A percentile compares a stretch with the other conserved stretches of the same genome.
phyloP scores from a whole-genome alignment of 1,139 yeast species.

The Protomyces macrosporus region DNA sequence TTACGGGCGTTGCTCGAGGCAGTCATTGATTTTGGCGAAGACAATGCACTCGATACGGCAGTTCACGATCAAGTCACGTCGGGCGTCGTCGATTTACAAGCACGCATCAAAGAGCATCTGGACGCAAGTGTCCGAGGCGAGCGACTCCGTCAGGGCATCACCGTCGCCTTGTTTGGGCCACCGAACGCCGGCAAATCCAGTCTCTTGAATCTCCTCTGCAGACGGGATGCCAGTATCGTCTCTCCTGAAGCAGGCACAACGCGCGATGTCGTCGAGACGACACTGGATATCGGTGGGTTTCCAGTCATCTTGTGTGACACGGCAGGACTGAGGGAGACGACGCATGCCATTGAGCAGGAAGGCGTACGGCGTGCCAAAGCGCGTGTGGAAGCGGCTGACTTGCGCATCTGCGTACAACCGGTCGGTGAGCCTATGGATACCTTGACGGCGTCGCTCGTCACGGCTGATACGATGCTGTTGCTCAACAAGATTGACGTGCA shows the following conservation, averaged over 20 bases:
- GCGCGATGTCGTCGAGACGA: constrained; percentile 77
- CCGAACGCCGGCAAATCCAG: constrained; percentile 98
- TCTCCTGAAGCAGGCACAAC: constrained; percentile 93
- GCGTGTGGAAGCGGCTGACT: constrained; percentile 55
- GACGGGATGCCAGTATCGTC: constrained; percentile 84
- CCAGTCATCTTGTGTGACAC: constrained; percentile 85
- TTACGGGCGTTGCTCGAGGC: constrained; percentile 77
- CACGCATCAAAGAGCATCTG: constrained; percentile 47
- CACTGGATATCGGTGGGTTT: constrained; percentile 74
- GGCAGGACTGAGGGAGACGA: constrained; percentile 67
- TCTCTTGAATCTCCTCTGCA: constrained; percentile 63
- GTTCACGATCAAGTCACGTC: constrained; percentile 31
- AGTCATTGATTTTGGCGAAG: constrained; percentile 85
- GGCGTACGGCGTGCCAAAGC: constrained; percentile 75
- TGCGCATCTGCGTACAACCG: constrained; percentile 54
- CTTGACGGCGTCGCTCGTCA: constrained; percentile 26
- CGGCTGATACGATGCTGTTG: constrained; percentile 30
- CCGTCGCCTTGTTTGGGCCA: constrained; percentile 72
- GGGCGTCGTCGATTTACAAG: constrained; percentile 44
- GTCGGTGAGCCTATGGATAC: constrained; percentile 39
- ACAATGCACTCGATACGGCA: constrained; percentile 61
- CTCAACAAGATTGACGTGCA: constrained; percentile 32
- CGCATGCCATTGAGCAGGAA: constrained; percentile 63
- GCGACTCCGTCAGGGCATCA: constrained; percentile 66
- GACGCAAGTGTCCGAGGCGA: constrained; percentile 55